These are phyloP conservation scores for Parastagonospora nodorum DNA, from an alignment of 2,329 filamentous ascomycete genomes.

Conservation along the genomic window DNA sequence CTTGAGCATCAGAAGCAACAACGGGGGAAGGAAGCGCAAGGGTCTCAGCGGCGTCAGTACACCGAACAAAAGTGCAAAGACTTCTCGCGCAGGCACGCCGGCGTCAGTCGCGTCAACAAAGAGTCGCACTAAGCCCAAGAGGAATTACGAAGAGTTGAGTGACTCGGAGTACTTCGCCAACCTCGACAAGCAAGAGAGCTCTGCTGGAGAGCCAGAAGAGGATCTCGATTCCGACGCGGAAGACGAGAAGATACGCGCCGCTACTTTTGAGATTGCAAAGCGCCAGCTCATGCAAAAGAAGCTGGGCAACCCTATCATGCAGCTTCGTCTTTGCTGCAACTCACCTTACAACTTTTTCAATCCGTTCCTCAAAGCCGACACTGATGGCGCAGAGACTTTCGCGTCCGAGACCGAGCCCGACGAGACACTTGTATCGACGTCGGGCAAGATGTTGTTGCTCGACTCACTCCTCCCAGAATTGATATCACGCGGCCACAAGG, in stretches of 20 bases:
- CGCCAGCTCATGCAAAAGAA: slow-evolving; percentile 90
- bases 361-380: slow-evolving; percentile 67
- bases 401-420: slow-evolving; percentile 64
- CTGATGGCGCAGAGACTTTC: slow-evolving; percentile 52
- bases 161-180: slow-evolving; percentile 85
- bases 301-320: slow-evolving; percentile 89
- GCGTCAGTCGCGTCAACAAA: slow-evolving; percentile 57
- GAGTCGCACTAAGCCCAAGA: slow-evolving; percentile 60
- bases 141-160: slow-evolving; percentile 71
- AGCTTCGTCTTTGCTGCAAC: slow-evolving; percentile 90
- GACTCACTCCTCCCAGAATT: slow-evolving; percentile 82
- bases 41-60: slow-evolving; percentile 51
- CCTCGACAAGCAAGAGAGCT: slow-evolving; percentile 64
- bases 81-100: slow-evolving; percentile 77
- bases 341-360: slow-evolving; percentile 97
- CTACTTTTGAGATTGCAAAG: slow-evolving; percentile 78
- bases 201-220: slow-evolving; percentile 45
- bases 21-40: slow-evolving; percentile 64
- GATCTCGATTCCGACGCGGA: slow-evolving; percentile 54
- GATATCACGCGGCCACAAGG: slow-evolving; percentile 78
- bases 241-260: slow-evolving; percentile 68
- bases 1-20: slow-evolving; percentile 49
- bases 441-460: slow-evolving; percentile 93
- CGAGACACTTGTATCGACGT: slow-evolving; percentile 81
- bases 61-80: slow-evolving; percentile 73